phyloP scores from a whole-genome alignment of 306 rosid species.

The Quercus engelmannii region DNA sequence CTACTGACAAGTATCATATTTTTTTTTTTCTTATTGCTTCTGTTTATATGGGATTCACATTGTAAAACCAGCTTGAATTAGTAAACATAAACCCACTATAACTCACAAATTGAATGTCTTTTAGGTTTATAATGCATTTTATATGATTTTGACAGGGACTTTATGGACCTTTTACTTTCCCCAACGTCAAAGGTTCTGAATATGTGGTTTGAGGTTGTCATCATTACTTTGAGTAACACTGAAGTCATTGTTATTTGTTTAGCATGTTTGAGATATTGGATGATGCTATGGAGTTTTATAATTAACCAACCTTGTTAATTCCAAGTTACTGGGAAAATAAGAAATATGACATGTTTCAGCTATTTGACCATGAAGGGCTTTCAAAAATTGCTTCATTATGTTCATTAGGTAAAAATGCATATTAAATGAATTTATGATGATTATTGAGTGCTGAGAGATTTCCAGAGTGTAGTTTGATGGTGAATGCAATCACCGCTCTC shows the following conservation, averaged over 20 bases:
- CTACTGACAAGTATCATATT: not conserved
- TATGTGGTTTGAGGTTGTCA: conserved; percentile 88
- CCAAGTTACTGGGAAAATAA: not conserved
- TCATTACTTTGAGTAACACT: not conserved
- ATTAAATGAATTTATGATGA: too few relatives aligned
- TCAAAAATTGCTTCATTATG: too few relatives aligned
- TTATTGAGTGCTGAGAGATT: too few relatives aligned
- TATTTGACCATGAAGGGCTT: not conserved
- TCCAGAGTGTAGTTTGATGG: too few relatives aligned
- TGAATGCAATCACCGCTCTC: too few relatives aligned
- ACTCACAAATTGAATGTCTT: not conserved
- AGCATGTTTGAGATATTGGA: not conserved
- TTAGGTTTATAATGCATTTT: not conserved
- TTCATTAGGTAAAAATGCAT: too few relatives aligned
- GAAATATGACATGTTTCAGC: not conserved
- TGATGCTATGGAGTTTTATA: not conserved
- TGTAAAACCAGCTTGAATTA: not conserved
- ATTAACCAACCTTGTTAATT: not conserved
- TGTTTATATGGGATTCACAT: not conserved
- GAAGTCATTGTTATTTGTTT: not conserved
- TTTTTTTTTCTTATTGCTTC: conserved; percentile 7
- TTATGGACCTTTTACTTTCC: conserved; percentile 82
- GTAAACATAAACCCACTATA: not conserved
- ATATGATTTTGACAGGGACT: conserved; percentile 52
- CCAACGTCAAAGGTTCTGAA: conserved; percentile 91